Base-by-base conservation (phyloP, 148 eudicot genomes). In the Chenopodium quinoa region DNA sequence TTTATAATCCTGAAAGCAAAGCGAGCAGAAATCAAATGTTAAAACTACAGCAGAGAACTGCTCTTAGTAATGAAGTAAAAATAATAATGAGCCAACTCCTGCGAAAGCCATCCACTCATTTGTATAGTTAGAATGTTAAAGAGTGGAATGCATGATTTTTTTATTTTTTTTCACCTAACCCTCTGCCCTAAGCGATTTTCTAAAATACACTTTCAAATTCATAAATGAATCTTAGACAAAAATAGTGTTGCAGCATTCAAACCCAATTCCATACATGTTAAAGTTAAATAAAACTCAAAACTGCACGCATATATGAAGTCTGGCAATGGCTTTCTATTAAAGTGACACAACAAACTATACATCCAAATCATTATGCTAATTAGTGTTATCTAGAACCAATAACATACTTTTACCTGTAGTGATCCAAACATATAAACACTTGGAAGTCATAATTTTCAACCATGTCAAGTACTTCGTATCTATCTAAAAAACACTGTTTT, bases 1-100 rank as follows among this genome's bases (percentile, higher is more conserved):
- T 82, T 93, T 85, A 75, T 91, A 95, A 85, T 95, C 94, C 98
- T 95, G 77, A 78, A 84, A 50, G 70, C n/a, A 82, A 16, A 54
- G 67, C 78, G 76, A 40, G 40, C 58, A 34, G 27, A 46, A 52
- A 77, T 64, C 66, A 70, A 29, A 71, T 58, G 64, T 65, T 50
- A 46, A 48, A 4, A 13, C 22, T 11, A 12, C 20, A 56, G 48
- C 25, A 23, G 25, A 37, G 20, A 16, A 71, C 22, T 34, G 4
- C 17, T 20, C 44, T 31, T 60, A 11, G 16, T 25, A 63, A 74
- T 5, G 17, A 64, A 74, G 62, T 56, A 14, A 14, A 14, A 32
- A 20, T 6, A 37, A 37, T 37, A 6, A 37, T 37, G 44, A 37
- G 44, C 8, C 44, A 37, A 37, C 44, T 50, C 54, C 54, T 50